Evolutionary conservation across 352 stramenopile species (phyloP), one percentile per base, ranked within the genome.

Genomic region (Blastocystis sp.): DNA sequence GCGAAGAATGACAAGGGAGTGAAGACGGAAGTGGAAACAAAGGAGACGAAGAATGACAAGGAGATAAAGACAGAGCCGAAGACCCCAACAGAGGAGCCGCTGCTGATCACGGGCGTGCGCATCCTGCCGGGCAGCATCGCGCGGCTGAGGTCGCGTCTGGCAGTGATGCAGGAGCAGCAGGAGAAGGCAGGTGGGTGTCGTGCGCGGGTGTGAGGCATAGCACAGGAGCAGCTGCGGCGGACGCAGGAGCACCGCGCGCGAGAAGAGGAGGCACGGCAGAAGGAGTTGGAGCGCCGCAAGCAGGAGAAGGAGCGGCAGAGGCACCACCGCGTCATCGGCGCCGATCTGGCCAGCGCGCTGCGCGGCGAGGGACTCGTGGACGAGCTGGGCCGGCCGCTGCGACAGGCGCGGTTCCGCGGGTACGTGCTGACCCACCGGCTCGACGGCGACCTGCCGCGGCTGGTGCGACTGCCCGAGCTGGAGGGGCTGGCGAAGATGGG

Each of bases 61-160:
- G 60, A 21, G n/a, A 28, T 66, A n/a, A 60, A 77, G 38, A 43
- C 17, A 34, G 66, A 77, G 2, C 7, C 7, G 5, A 21, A 66
- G n/a, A 28, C 21, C 5, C 14, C 9, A 61, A 21, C 5, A 66
- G 60, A 66, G 21, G 70, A 64, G 21, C 23, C 43, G 21, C 3
- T 60, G 28, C 59, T 81, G 70, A 62, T 81, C 14, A 81, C 70
- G 38, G 70, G 70, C 9, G 70, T 81, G 10, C 70, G 70, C n/a
- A 66, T 81, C 48, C 23, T 64, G 70, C 19, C 45, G 2, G 38
- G 3, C 4, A 62, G 28, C 21, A 81, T 52, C 21, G 48, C 38
- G 11, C 2, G 2, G 38, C 59, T 81, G 28, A 2, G 53, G 19
- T 21, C 2, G n/a, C 62, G 65, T 21, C 48, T 81, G 21, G 10